Evolutionary conservation across 2,329 filamentous ascomycete genomes (phyloP), one percentile per base, ranked within the genome.

Genomic region (Setomelanomma holmii): DNA sequence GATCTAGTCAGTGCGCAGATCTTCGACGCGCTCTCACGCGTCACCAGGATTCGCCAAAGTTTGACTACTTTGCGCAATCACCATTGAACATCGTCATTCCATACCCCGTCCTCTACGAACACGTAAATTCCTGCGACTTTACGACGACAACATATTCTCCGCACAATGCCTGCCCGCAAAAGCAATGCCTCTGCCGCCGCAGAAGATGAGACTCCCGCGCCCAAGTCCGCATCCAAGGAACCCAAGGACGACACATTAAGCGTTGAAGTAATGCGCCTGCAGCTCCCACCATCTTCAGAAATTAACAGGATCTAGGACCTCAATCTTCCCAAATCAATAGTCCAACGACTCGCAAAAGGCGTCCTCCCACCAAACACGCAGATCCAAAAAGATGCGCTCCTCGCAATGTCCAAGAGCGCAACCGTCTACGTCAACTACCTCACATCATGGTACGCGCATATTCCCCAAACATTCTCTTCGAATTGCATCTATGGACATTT

Each of bases 391-490:
- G 91, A 92, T 77, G 90, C 90, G 36, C 84, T 93, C 48, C 76
- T 91, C 45, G 90, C 90, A 8, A 83, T 95, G 78, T 89, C 85
- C 61, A 93, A 93, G 76, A 89, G 89, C 74, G 88, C 90, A 6
- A 93, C 89, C 1, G 87, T 95, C 0, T 95, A 95, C 68, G 88
- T 95, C 63, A 93, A 86, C 76, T 90, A 93, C 72, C 79, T 95
- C 24, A 87, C 89, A 39, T 83, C 85, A 55, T 84, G 87, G 90
- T 93, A 30, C 27, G 82, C 48, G 88, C 43, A 19, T 22, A 20
- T 5, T 5, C 16, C 6, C 12, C 8, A 39, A 14, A 8, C 16
- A 35, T 30, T 21, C 24, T 30, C 24, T 30, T 12, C 24, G 12
- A 6, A 30, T 6, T 30, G 12, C 24, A 30, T 12, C 24, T 30